These are phyloP conservation scores for Lophium mytilinum DNA, from an alignment of 495 filamentous ascomycete genomes.

Conservation along the genomic window DNA sequence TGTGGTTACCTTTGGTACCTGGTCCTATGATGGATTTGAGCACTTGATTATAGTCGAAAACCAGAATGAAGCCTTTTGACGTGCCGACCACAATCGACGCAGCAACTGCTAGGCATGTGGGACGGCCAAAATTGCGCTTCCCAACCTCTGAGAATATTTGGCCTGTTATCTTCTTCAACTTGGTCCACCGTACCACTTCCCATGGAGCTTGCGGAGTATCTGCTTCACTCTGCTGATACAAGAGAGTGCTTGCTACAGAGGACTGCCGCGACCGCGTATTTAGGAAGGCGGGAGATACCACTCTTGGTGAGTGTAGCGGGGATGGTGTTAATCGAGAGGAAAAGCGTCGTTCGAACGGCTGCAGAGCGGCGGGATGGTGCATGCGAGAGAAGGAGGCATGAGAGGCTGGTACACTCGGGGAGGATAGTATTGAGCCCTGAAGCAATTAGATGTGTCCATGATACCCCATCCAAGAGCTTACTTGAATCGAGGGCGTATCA, in stretches of 20 bases:
- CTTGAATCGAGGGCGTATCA: slow-evolving; percentile 82
- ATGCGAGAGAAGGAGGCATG: slow-evolving; percentile 41
- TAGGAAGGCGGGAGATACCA: slow-evolving; percentile 73
- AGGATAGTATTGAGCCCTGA: slow-evolving; percentile 77
- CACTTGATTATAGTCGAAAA: slow-evolving; percentile 96
- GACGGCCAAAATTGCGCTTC: slow-evolving; percentile 82
- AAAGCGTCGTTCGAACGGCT: slow-evolving; percentile 91
- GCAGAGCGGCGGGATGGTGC: slow-evolving; percentile 68
- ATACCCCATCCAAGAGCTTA: slow-evolving; percentile 32
- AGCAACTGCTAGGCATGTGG: slow-evolving; percentile 85
- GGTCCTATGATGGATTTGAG: slow-evolving; percentile 86
- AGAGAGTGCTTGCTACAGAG: slow-evolving; percentile 49
- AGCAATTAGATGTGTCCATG: background rate
- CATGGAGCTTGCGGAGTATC: slow-evolving; percentile 69
- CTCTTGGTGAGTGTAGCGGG: slow-evolving; percentile 50
- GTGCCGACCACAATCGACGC: slow-evolving; percentile 87
- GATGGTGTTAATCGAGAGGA: slow-evolving; percentile 71
- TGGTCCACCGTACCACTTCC: slow-evolving; percentile 97
- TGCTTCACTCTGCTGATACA: slow-evolving; percentile 46
- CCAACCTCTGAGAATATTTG: slow-evolving; percentile 93
- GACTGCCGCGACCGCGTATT: slow-evolving; percentile 67
- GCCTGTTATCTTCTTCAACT: slow-evolving; percentile 76
- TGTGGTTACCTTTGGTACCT: slow-evolving; percentile 72
- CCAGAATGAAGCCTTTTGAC: slow-evolving; percentile 83
- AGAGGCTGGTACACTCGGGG: slow-evolving; percentile 49